Conservation (phyloP, 495 filamentous ascomycete genomes). For the Aspergillus nanangensis region DNA sequence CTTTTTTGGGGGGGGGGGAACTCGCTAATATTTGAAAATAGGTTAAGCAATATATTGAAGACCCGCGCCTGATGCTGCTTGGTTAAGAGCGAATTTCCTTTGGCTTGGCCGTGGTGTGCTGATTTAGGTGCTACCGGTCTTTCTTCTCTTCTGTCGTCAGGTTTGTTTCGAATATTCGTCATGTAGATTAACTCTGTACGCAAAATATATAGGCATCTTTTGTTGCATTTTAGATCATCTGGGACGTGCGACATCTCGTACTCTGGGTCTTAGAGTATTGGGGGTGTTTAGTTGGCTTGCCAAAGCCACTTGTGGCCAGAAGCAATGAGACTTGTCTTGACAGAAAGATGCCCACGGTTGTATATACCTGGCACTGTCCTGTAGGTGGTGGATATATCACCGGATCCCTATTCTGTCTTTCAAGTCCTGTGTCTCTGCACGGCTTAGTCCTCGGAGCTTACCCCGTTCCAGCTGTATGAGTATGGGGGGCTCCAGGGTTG, state of each 20-base stretch:
- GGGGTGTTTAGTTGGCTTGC: too few relatives aligned
- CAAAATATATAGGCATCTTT: conserved; percentile 7
- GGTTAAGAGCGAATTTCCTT: conserved; percentile 25
- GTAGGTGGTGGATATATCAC: too few relatives aligned
- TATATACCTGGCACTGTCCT: too few relatives aligned
- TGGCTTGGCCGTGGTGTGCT: neutral
- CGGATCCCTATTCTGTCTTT: conserved; percentile 26
- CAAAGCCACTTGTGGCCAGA: too few relatives aligned
- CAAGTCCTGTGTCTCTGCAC: conserved; percentile 29
- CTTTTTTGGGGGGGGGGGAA: neutral
- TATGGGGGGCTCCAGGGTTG: conserved; percentile 31
- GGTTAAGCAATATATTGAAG: conserved; percentile 97
- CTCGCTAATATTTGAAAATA: too few relatives aligned
- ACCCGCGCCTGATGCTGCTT: conserved; percentile 87
- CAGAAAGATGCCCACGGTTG: too few relatives aligned
- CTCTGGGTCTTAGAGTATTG: too few relatives aligned
- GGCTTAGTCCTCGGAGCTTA: conserved; percentile 27
- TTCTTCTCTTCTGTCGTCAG: too few relatives aligned
- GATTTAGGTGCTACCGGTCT: too few relatives aligned
- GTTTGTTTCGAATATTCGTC: conserved; percentile 4
- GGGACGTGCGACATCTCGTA: too few relatives aligned
- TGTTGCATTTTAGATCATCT: neutral
- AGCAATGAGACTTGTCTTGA: too few relatives aligned
- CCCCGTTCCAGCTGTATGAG: conserved; percentile 45
- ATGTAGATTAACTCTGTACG: conserved; percentile 33